Evolutionary conservation across 768 basidiomycete species (phyloP).

Genomic region (Leccinum boreale): DNA sequence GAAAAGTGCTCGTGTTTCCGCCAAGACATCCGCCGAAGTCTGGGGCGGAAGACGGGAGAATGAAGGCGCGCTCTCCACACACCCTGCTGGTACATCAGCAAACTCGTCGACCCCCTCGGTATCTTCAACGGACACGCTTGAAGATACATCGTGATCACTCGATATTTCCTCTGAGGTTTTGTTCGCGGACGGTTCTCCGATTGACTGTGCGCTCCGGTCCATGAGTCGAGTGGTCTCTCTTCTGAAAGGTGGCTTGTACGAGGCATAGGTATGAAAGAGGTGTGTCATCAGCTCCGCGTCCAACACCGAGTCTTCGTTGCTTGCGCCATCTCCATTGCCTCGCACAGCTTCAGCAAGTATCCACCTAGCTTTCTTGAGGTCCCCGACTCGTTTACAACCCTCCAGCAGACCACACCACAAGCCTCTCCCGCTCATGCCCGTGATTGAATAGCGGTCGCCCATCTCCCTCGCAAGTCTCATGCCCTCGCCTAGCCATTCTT

Average conservation of each 20-base stretch:
- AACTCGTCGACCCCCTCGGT: background rate
- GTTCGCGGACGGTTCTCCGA: conserved; percentile 1
- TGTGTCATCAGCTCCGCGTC: conserved; percentile 77
- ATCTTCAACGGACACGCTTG: conserved; percentile 3
- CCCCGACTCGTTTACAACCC: conserved; percentile 83
- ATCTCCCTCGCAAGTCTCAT: conserved; percentile 85
- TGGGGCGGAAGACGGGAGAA: conserved; percentile 66
- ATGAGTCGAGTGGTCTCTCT: conserved; percentile 47
- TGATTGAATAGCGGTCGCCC: conserved; percentile 61
- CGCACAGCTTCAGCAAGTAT: conserved; percentile 76
- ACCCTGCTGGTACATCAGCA: conserved; percentile 3
- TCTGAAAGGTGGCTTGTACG: conserved; percentile 70
- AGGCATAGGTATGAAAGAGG: conserved; percentile 83
- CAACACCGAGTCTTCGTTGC: conserved; percentile 33
- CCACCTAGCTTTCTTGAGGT: conserved; percentile 82
- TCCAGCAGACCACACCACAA: conserved; percentile 87
- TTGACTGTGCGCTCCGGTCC: conserved; percentile 12
- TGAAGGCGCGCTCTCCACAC: conserved; percentile 8
- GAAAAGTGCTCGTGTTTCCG: conserved; percentile 68
- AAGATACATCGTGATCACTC: background rate
- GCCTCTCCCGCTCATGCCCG: conserved; percentile 37
- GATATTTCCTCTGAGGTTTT: conserved; percentile 1
- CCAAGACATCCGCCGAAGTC: conserved; percentile 64
- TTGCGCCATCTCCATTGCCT: conserved; percentile 17
- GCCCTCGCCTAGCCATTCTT: conserved; percentile 71